Evolutionary conservation across 495 filamentous ascomycete genomes (phyloP).

Genomic region (Aspergillus diversus): DNA sequence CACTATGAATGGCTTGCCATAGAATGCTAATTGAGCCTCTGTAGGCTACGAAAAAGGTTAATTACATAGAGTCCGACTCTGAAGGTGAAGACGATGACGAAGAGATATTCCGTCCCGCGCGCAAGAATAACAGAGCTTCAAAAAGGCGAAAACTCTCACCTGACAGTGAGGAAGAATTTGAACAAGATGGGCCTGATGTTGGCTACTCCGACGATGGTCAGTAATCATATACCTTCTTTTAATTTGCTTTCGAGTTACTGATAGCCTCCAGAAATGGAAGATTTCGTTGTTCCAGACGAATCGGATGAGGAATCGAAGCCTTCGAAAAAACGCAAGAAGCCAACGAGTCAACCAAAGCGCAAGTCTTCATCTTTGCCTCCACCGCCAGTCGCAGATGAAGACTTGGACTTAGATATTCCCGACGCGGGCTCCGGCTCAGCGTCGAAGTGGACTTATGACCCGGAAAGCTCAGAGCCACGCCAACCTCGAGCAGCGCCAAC

Average conservation of each 20-base stretch:
- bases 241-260: slow-evolving; percentile 16
- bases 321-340: slow-evolving; percentile 74
- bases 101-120: slow-evolving; percentile 48
- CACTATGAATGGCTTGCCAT: background rate
- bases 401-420: slow-evolving; percentile 52
- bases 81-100: slow-evolving; percentile 62
- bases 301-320: slow-evolving; percentile 72
- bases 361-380: slow-evolving; percentile 59
- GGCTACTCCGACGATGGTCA: slow-evolving; percentile 65
- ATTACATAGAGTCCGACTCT: slow-evolving; percentile 53
- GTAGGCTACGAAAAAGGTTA: slow-evolving; percentile 52
- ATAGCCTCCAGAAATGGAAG: slow-evolving; percentile 66
- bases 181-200: slow-evolving; percentile 54
- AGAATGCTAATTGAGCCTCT: background rate
- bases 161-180: slow-evolving; percentile 72
- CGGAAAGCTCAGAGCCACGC: slow-evolving; percentile 66
- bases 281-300: slow-evolving; percentile 83
- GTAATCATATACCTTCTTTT: slow-evolving; percentile 32
- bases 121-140: slow-evolving; percentile 39
- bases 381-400: slow-evolving; percentile 50
- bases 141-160: slow-evolving; percentile 58
- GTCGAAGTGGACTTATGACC: slow-evolving; percentile 83
- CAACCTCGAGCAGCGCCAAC: slow-evolving; percentile 52
- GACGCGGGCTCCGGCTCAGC: slow-evolving; percentile 72
- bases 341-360: slow-evolving; percentile 50